Conservation (phyloP, 2,329 filamentous ascomycete genomes). For the Thelonectria discophora region DNA sequence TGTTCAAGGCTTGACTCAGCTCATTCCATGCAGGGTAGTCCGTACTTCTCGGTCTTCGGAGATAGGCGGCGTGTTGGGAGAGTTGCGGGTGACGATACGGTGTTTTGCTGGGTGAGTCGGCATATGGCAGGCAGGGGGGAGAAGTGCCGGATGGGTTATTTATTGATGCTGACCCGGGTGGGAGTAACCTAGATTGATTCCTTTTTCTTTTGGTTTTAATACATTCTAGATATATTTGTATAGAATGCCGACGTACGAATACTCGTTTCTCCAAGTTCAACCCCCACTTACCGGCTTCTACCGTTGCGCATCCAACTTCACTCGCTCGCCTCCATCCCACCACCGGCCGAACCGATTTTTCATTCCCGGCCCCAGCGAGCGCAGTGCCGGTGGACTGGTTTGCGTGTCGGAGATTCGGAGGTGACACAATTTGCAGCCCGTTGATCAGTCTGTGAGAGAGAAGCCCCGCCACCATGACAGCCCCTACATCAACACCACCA, state of each 20-base stretch:
- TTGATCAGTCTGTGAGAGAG: background rate
- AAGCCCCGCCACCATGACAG: background rate
- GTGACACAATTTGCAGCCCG: constrained; percentile 6
- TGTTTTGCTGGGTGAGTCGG: background rate
- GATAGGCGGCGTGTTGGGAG: constrained; percentile 25
- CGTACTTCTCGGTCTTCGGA: constrained; percentile 28
- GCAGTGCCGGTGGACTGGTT: background rate
- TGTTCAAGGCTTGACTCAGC: background rate
- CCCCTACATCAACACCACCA: background rate
- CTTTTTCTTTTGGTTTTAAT: background rate
- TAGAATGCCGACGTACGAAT: too few relatives aligned
- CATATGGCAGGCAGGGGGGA: background rate
- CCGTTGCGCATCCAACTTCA: background rate
- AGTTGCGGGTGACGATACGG: background rate
- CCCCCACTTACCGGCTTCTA: constrained; percentile 14
- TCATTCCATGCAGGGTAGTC: background rate
- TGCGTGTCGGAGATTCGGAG: constrained; percentile 16
- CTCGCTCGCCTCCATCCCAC: constrained; percentile 13
- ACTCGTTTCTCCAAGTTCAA: too few relatives aligned
- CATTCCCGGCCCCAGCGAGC: background rate
- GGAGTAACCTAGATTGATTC: background rate
- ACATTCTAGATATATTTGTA: too few relatives aligned
- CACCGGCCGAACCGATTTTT: constrained; percentile 15
- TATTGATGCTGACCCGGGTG: constrained; percentile 14
- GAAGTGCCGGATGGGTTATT: background rate